phyloP scores from a whole-genome alignment of 306 rosid species.

The barrel medic (Medicago truncatula) region DNA sequence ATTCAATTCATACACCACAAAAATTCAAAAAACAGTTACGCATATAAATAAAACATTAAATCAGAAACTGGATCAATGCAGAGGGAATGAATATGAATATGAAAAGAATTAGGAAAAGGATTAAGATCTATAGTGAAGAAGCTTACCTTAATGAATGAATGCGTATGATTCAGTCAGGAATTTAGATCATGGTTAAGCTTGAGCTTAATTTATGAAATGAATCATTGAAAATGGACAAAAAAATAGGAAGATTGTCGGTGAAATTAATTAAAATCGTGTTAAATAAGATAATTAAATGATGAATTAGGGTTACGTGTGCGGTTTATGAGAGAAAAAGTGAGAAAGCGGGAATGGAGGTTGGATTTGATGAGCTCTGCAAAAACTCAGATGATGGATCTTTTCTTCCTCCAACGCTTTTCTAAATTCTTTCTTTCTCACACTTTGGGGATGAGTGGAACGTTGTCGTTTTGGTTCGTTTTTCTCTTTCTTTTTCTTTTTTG shows the following conservation, averaged over 20 bases:
- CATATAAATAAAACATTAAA: constrained; percentile 26
- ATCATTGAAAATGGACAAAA: constrained; percentile 12
- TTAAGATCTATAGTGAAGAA: constrained; percentile 31
- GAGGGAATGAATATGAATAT: constrained; percentile 5
- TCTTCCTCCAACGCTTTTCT: constrained; percentile 41
- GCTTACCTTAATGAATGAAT: constrained; percentile 36
- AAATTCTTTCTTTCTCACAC: constrained; percentile 4
- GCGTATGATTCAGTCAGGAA: constrained; percentile 45
- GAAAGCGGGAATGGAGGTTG: constrained; percentile 37
- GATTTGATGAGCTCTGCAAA: constrained; percentile 49
- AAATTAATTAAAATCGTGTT: not conserved
- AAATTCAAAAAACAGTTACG: constrained; percentile 18
- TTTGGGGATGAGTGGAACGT: constrained; percentile 34
- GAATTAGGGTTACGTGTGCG: not conserved
- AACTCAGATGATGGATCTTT: constrained; percentile 38
- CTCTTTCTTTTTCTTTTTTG: too few species aligned
- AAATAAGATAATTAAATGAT: not conserved
- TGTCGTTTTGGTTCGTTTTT: constrained; percentile 32
- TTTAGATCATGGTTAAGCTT: constrained; percentile 56
- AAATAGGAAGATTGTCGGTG: not conserved
- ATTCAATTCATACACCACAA: constrained; percentile 37
- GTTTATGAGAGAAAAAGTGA: constrained; percentile 7
- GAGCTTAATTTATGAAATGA: constrained; percentile 12
- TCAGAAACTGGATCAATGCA: constrained; percentile 47
- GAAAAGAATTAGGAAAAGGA: constrained; percentile 23